Conservation (phyloP, 1,139 yeast genomes). For the Yamadazyma oceani region DNA sequence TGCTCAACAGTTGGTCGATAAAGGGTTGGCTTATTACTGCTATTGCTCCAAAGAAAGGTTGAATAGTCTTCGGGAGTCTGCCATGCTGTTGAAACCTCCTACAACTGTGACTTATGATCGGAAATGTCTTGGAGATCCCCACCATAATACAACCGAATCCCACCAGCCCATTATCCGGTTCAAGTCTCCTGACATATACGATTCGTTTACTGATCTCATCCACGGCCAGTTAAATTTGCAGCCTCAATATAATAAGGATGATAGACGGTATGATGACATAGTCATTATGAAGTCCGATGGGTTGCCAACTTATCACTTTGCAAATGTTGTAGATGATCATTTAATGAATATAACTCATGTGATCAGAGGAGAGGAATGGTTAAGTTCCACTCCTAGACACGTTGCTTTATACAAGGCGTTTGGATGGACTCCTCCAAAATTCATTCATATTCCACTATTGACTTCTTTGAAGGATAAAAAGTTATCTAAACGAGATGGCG, state of each 20-base stretch:
- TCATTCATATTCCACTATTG: conserved; percentile 84
- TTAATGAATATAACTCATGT: conserved; percentile 92
- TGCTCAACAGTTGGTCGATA: conserved; percentile 53
- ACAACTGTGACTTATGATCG: conserved; percentile 92
- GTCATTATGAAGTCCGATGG: conserved; percentile 88
- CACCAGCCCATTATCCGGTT: conserved; percentile 55
- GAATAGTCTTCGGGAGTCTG: conserved; percentile 64
- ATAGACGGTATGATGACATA: conserved; percentile 84
- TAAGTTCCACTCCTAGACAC: conserved; percentile 94
- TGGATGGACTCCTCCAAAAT: conserved; percentile 82
- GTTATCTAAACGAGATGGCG: conserved; percentile 83
- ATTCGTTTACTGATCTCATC: conserved; percentile 64
- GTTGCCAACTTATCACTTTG: conserved; percentile 93
- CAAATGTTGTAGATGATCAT: conserved; percentile 94
- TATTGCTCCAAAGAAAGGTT: conserved; percentile 83
- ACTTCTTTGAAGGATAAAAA: conserved; percentile 78
- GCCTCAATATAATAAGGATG: conserved; percentile 70
- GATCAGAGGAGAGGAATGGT: conserved; percentile 96
- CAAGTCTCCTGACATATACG: conserved; percentile 70
- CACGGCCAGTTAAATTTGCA: conserved; percentile 79
- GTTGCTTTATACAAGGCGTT: conserved; percentile 82
- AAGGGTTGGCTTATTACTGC: conserved; percentile 82
- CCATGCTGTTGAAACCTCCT: conserved; percentile 76
- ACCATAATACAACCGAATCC: no score
- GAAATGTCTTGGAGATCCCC: no score